A percentile compares a stretch with the other conserved stretches of the same genome.
These are phyloP conservation scores for Porodaedalea pini DNA, from an alignment of 1,284 basidiomycete species.

Conservation along the genomic window DNA sequence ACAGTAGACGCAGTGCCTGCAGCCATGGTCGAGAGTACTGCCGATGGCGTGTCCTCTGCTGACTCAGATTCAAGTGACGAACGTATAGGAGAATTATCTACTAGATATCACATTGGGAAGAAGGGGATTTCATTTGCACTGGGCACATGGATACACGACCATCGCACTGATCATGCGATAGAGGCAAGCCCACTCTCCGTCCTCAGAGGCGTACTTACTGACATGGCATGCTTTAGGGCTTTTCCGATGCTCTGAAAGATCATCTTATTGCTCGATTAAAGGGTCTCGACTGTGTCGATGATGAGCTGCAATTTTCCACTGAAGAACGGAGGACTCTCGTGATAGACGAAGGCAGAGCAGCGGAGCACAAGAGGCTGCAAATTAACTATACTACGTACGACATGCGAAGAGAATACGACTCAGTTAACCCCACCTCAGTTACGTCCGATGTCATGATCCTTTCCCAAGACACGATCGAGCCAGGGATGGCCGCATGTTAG, in stretches of 20 bases:
- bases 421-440: constrained; percentile 31
- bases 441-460: constrained; percentile 32
- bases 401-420: constrained; percentile 32
- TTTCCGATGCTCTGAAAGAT: constrained; percentile 23
- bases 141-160: constrained; percentile 17
- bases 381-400: constrained; percentile 35
- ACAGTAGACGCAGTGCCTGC: background rate
- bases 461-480: constrained; percentile 16
- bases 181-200: constrained; percentile 22
- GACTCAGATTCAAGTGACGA: no score
- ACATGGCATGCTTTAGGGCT: constrained; percentile 24
- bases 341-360: constrained; percentile 21
- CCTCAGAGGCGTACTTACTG: background rate
- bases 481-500: constrained; percentile 13
- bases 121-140: constrained; percentile 13
- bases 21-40: background rate
- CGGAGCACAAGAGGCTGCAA: constrained; percentile 22
- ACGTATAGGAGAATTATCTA: no score
- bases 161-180: constrained; percentile 24
- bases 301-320: constrained; percentile 21
- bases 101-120: background rate
- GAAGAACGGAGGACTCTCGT: constrained; percentile 18
- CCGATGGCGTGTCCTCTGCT: background rate
- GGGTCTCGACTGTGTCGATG: constrained; percentile 11
- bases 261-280: constrained; percentile 26